Base-by-base conservation (phyloP, 257 asterid species). In the Nicotiana sylvestris region DNA sequence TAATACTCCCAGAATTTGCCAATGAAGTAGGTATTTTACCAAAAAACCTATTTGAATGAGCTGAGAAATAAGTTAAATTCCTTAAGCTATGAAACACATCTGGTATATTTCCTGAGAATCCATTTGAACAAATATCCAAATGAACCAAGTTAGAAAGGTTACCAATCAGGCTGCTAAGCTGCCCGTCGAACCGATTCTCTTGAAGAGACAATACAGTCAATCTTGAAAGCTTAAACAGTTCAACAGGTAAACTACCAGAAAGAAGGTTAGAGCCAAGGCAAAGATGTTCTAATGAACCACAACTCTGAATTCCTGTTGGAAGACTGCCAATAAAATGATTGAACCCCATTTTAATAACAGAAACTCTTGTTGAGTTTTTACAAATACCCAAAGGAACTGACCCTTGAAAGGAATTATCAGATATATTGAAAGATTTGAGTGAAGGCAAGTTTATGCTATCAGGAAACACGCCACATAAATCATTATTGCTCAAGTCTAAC, bases 191-290 rank as follows among this genome's bases (percentile, higher is more conserved):
- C 32, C 55, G 82, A 82, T 93, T 94, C 61, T 88, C 92, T 72
- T 88, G 95, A 62, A 94, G 89, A 35, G 64, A 35, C 86, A 94
- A 81, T 1, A 61, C 85, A 51, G 21, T 77, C 92, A 94, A 86
- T 57, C 82, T 88, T 70, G 43, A 51, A 16, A 93, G 85, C 25
- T 37, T 85, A 81, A 92, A 94, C 43, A 93, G 55, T 74, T 89
- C 94, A n/a, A 91, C 94, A 62, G 97, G 97, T 64, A 94, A 80
- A 32, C 55, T 83, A 8, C 97, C 97, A 9, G 88, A 66, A 46
- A 94, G 82, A 43, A 66, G 67, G 83, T 94, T 94, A 10, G 88
- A 57, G 68, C 87, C 90, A 6, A 94, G 86, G 18, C 49, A 83
- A 56, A 94, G 90, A 65, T 90, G 89, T 85, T 85, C 89, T 87